Evolutionary conservation across 2,329 filamentous ascomycete species (phyloP).

Genomic region (Penicillium paneum): DNA sequence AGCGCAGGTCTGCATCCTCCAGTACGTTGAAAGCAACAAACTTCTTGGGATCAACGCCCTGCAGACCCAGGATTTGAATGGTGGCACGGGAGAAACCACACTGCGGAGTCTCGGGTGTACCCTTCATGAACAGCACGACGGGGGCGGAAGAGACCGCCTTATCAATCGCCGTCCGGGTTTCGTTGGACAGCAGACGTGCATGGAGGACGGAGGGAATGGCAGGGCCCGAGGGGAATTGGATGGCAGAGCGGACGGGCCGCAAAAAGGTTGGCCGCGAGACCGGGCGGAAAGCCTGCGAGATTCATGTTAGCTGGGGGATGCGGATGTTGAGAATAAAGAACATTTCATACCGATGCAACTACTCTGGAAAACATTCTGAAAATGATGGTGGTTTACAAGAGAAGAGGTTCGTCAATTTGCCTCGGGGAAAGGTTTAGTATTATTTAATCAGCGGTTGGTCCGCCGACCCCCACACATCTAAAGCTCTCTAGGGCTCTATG

Average conservation of each 20-base stretch:
- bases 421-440: conserved; percentile 13
- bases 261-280: conserved; percentile 26
- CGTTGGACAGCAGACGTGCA: conserved; percentile 70
- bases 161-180: conserved; percentile 80
- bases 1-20: conserved; percentile 81
- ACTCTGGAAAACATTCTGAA: conserved; percentile 29
- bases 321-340: neutral
- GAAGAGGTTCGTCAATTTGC: neutral
- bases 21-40: conserved; percentile 98
- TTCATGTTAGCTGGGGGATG: neutral
- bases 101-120: conserved; percentile 90
- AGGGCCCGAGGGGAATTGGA: conserved; percentile 16
- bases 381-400: conserved; percentile 6
- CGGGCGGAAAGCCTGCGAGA: conserved; percentile 30
- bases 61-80: conserved; percentile 90
- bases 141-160: conserved; percentile 83
- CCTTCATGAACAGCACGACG: conserved; percentile 99
- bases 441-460: conserved; percentile 16
- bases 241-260: conserved; percentile 18
- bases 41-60: conserved; percentile 91
- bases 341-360: conserved; percentile 16
- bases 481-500: neutral
- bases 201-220: conserved; percentile 41
- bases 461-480: conserved; percentile 13
- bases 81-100: conserved; percentile 94